phyloP scores from a whole-genome alignment of 495 filamentous ascomycete genomes.

The Aspergillus funiculosus region DNA sequence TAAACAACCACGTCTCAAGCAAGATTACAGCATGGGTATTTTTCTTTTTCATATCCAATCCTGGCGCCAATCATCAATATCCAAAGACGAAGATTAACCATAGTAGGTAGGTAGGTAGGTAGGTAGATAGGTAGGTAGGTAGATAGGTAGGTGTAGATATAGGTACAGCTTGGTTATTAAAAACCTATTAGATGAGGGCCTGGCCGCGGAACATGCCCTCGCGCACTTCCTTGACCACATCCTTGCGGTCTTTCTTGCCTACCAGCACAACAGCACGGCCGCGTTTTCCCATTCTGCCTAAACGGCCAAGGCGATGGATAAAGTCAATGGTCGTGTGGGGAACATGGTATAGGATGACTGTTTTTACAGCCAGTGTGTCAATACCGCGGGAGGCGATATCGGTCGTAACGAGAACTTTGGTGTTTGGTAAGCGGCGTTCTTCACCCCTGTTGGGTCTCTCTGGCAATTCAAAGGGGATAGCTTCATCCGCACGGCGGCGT shows the following conservation, averaged over 20 bases:
- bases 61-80: constrained; percentile 10
- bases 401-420: constrained; percentile 88
- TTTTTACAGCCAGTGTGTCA: constrained; percentile 85
- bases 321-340: constrained; percentile 96
- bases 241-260: constrained; percentile 80
- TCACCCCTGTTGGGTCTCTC: constrained; percentile 14
- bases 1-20: background rate
- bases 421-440: constrained; percentile 52
- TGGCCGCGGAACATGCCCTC: constrained; percentile 91
- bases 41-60: background rate
- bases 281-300: constrained; percentile 86
- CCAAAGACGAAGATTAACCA: too few species aligned
- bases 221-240: constrained; percentile 86
- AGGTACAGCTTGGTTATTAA: too few species aligned
- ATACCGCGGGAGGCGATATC: constrained; percentile 90
- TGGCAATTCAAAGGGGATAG: constrained; percentile 31
- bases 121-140: too few species aligned
- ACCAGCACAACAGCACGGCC: constrained; percentile 86
- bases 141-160: too few species aligned
- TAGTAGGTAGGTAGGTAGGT: too few species aligned
- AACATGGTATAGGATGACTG: constrained; percentile 90
- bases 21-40: background rate
- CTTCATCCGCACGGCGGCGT: constrained; percentile 25
- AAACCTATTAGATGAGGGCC: constrained; percentile 66
- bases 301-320: constrained; percentile 86